Evolutionary conservation across 2,329 filamentous ascomycete species (phyloP), one percentile per base, ranked within the genome.

Genomic region (Dothistroma pini): DNA sequence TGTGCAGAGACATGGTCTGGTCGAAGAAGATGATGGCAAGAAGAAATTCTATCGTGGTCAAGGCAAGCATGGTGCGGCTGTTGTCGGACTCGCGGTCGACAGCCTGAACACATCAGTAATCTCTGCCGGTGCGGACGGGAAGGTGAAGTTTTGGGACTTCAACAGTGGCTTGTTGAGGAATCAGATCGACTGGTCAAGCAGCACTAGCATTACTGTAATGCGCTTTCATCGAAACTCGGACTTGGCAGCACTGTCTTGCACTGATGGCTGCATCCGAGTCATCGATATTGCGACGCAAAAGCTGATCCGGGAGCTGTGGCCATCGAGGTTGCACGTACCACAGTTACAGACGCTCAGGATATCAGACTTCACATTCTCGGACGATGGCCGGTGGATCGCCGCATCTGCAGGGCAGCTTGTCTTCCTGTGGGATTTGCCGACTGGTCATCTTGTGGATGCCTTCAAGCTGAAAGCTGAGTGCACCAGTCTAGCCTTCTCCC

Each of bases 91-190:
- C 47, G 83, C 91, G 25, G 86, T 97, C 16, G 93, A 99, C 77
- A 88, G 86, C n/a, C 82, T 97, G 74, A 97, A 97, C 76, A 90
- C 88, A 66, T 86, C 84, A 19, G 82, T 97, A 54, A 86, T 97
- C 49, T 96, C 92, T 63, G 96, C 92, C 73, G 89, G 91, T 1
- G 78, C 92, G 14, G 95, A 99, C 75, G 95, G 95, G 34, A 96
- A 89, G 75, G 83, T 97, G 69, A 97, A 97, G 78, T 97, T 99
- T 74, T 99, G 96, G 96, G 90, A 96, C 66, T 96, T 99, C 65
- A 76, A 86, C n/a, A 91, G 89, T 0, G 95, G 93, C 8, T 84
- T 86, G 50, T 81, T 97, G 2, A 73, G 90, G 11, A 84, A 93
- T 64, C 87, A 97, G 71, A 86, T 97, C 56, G 87, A 93, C 74